Conservation (phyloP, 805 yeast genomes). For the Candida ascalaphidarum region DNA sequence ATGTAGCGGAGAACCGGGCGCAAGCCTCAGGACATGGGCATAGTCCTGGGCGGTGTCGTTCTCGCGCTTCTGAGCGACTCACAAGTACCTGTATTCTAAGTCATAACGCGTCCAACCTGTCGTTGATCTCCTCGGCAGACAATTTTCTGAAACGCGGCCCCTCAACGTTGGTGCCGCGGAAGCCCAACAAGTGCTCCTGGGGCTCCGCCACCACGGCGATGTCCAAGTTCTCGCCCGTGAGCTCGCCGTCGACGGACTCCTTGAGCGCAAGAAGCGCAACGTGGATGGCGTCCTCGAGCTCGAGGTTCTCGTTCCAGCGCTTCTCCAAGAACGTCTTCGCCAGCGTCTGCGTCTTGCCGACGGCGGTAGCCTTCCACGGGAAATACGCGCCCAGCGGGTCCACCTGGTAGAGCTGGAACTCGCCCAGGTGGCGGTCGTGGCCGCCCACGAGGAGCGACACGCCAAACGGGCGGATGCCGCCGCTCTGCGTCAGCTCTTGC, state of each 20-base stretch:
- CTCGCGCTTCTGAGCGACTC: too few species aligned
- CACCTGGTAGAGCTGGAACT: slow-evolving; percentile 82
- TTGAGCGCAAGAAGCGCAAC: slow-evolving; percentile 89
- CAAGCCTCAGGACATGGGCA: too few species aligned
- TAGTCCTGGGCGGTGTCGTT: too few species aligned
- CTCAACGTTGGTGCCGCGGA: slow-evolving; percentile 67
- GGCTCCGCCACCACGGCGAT: slow-evolving; percentile 81
- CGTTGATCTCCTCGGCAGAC: slow-evolving; percentile 87
- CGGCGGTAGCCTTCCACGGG: slow-evolving; percentile 99
- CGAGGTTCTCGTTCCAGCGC: slow-evolving; percentile 96
- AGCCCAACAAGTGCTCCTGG: slow-evolving; percentile 74
- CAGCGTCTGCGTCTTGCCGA: slow-evolving; percentile 92
- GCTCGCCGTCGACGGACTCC: slow-evolving; percentile 96
- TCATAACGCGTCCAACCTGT: slow-evolving; percentile 85
- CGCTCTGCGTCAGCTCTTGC: slow-evolving; percentile 98
- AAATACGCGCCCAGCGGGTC: slow-evolving; percentile 97
- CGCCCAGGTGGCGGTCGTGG: slow-evolving; percentile 64
- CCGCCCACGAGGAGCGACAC: slow-evolving; percentile 94
- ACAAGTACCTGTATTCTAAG: too few species aligned
- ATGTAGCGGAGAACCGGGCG: too few species aligned
- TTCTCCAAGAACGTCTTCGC: slow-evolving; percentile 96
- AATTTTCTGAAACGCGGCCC: slow-evolving; percentile 91
- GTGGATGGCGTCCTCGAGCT: slow-evolving; percentile 96
- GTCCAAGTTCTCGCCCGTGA: slow-evolving; percentile 94
- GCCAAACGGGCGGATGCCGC: slow-evolving; percentile 99